Conservation (phyloP, 148 eudicot species). For the Fagopyrum homotropicum region DNA sequence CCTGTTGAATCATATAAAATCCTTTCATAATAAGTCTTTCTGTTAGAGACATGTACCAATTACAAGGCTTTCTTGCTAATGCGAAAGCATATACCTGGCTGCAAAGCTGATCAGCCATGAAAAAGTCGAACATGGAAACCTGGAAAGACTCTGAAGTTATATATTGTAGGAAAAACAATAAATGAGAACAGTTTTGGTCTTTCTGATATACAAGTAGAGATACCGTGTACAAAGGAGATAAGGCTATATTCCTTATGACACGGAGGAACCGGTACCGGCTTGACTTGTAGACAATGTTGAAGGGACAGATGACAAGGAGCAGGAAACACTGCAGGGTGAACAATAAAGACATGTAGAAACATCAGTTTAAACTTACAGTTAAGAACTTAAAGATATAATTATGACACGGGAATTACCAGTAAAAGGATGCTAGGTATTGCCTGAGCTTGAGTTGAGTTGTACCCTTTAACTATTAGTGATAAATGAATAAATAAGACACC, state of each 20-base stretch:
- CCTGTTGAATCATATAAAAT: constrained; percentile 35
- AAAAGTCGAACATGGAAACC: constrained; percentile 96
- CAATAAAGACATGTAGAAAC: constrained; percentile 12
- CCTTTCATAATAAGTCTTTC: background rate
- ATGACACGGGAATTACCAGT: constrained; percentile 50
- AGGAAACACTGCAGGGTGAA: constrained; percentile 45
- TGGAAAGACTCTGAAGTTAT: constrained; percentile 16
- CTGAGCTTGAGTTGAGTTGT: constrained; percentile 52
- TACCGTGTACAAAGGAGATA: constrained; percentile 91
- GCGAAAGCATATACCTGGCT: constrained; percentile 59
- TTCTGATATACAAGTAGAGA: background rate
- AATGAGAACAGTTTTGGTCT: background rate
- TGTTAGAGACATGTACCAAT: background rate
- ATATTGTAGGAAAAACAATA: background rate
- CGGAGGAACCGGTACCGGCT: constrained; percentile 62
- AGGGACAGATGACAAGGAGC: constrained; percentile 62
- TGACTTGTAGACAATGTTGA: constrained; percentile 65
- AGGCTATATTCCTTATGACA: constrained; percentile 64
- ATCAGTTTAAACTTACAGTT: constrained; percentile 8
- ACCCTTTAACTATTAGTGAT: constrained; percentile 62
- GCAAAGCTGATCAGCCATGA: constrained; percentile 99
- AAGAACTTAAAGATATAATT: background rate
- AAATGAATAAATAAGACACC: constrained; percentile 79
- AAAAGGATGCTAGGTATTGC: constrained; percentile 71
- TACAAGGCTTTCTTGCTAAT: too few species aligned